These are phyloP conservation scores for Ceratocystis variospora DNA, from an alignment of 2,329 filamentous ascomycete genomes.

Conservation along the genomic window DNA sequence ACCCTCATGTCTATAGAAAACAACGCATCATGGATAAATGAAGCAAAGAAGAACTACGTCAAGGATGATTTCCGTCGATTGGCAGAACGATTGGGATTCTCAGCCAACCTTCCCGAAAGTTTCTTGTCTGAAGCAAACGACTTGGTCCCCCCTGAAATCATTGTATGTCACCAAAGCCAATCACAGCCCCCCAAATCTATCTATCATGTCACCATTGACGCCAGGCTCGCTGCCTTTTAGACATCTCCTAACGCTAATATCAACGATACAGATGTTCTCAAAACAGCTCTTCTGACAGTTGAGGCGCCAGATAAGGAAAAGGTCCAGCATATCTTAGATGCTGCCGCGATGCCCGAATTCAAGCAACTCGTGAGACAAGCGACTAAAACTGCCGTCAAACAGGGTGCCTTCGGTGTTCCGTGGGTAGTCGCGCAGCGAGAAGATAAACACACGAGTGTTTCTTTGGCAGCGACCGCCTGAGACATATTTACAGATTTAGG, in stretches of 20 bases:
- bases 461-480: slow-evolving; percentile 64
- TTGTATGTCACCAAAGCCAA: slow-evolving; percentile 52
- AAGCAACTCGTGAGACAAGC: slow-evolving; percentile 36
- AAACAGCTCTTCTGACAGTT: slow-evolving; percentile 26
- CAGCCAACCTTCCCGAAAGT: slow-evolving; percentile 29
- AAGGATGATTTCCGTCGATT: slow-evolving; percentile 30
- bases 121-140: slow-evolving; percentile 34
- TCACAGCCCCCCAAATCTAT: slow-evolving; percentile 31
- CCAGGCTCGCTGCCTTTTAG: slow-evolving; percentile 51
- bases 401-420: slow-evolving; percentile 62
- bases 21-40: slow-evolving; percentile 57
- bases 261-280: slow-evolving; percentile 39
- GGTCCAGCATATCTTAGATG: slow-evolving; percentile 41
- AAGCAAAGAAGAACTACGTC: slow-evolving; percentile 51
- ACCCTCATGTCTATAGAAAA: slow-evolving; percentile 39
- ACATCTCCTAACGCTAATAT: slow-evolving; percentile 44
- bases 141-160: slow-evolving; percentile 45
- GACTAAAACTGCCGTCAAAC: slow-evolving; percentile 47
- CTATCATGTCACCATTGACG: slow-evolving; percentile 41
- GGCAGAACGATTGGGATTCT: slow-evolving; percentile 28
- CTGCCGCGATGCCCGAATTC: slow-evolving; percentile 34
- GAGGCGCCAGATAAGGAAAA: slow-evolving; percentile 32
- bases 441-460: slow-evolving; percentile 42
- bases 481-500: slow-evolving; percentile 53
- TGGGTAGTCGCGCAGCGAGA: slow-evolving; percentile 56